Evolutionary conservation across 345 rosid genomes (phyloP), one percentile per base, ranked within the genome.

Genomic region (Gynandropsis gynandra): DNA sequence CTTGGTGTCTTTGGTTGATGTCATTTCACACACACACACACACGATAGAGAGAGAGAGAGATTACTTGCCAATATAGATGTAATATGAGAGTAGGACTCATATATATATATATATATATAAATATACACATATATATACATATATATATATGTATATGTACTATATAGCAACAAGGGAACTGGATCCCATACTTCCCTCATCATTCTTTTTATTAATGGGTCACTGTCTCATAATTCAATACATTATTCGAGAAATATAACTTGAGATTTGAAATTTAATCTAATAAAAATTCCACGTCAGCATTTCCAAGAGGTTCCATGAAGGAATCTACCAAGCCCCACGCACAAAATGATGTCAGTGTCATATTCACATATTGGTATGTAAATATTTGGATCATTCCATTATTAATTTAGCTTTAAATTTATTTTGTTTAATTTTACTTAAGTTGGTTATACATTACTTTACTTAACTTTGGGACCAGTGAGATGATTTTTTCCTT

Each of bases 1-100:
- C 74, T 78, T 74, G 49, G 81, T 66, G 36, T 52, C 64, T 62
- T 48, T 67, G 71, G 64, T 62, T 19, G 40, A 10, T 42, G 68
- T 51, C 7, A 68, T 52, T 1, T 10, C 29, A 47, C 52, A 47
- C 46, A 39, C 33, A n/a, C n/a, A n/a, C n/a, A n/a, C n/a, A 38
- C 50, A 42, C 21, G 42, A 37, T 45, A 21, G 60, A 11, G 16
- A 44, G 59, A 52, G 43, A 52, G 5, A 49, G 58, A 48, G 8
- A 16, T 32, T 16, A 15, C 44, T 60, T 20, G 31, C 11, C 37
- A 29, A 43, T 44, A 33, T 8, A 50, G 54, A 50, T 50, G 63
- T 50, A 50, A 32, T 50, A 38, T 37, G 40, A 45, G 64, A 65
- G 48, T 16, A 46, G 52, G 44, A 45, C 55, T 52, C 39, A 24